Evolutionary conservation across 1,284 basidiomycete genomes (phyloP).

Genomic region (Cutaneotrichosporon mucoides): DNA sequence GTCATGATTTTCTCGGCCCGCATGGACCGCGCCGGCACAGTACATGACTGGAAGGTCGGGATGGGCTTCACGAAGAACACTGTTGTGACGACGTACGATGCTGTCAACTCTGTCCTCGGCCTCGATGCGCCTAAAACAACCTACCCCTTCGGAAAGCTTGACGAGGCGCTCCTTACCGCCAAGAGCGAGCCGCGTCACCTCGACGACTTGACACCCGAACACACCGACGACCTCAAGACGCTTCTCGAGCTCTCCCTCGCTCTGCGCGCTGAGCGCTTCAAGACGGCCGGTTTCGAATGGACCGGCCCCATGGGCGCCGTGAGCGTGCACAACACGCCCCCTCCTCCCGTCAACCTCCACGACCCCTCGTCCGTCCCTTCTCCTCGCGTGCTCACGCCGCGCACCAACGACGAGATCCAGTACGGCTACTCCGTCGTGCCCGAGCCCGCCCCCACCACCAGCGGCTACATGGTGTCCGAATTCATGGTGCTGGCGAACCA

Average conservation of each 20-base stretch:
- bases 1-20: constrained; percentile 80
- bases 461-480: constrained; percentile 62
- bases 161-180: not conserved
- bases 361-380: constrained; percentile 16
- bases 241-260: constrained; percentile 46
- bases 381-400: constrained; percentile 25
- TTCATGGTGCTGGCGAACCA: constrained; percentile 79
- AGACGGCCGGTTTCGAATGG: constrained; percentile 35
- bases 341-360: constrained; percentile 21
- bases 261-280: constrained; percentile 30
- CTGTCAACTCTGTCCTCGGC: constrained; percentile 61
- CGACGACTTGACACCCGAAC: constrained; percentile 10
- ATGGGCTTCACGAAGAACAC: constrained; percentile 71
- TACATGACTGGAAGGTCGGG: constrained; percentile 66
- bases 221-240: constrained; percentile 49
- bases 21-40: constrained; percentile 60
- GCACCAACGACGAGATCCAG: not conserved
- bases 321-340: constrained; percentile 13
- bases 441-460: not conserved
- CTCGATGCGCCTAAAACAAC: constrained; percentile 16
- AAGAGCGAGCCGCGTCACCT: not conserved
- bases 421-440: constrained; percentile 3
- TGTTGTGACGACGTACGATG: constrained; percentile 63
- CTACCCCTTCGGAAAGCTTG: constrained; percentile 32
- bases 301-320: constrained; percentile 12